These are phyloP conservation scores for Phytophthora sp. DNA, from an alignment of 352 stramenopile genomes.

Conservation along the genomic window DNA sequence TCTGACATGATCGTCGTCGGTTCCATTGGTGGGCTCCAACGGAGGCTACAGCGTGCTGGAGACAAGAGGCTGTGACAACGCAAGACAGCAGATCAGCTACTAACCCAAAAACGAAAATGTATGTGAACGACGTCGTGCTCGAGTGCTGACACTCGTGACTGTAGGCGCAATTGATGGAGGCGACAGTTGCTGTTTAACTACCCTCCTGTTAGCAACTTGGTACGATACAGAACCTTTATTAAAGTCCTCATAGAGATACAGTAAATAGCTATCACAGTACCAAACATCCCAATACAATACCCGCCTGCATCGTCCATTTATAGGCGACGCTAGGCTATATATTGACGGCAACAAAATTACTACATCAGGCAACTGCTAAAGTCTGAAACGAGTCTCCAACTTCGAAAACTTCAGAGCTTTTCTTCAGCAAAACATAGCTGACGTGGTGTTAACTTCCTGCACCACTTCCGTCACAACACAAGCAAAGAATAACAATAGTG, in stretches of 20 bases:
- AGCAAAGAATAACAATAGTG: slow-evolving; percentile 1
- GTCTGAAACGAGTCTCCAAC: too few species aligned
- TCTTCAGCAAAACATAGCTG: too few species aligned
- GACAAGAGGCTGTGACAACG: slow-evolving; percentile 13
- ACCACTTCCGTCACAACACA: not conserved
- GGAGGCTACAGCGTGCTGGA: slow-evolving; percentile 2
- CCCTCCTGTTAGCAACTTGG: slow-evolving; percentile 33
- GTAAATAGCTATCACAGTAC: too few species aligned
- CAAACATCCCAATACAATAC: slow-evolving; percentile 41
- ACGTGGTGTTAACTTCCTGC: not conserved
- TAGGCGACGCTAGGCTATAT: not conserved
- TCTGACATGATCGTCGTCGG: slow-evolving; percentile 29
- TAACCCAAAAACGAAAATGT: slow-evolving; percentile 39
- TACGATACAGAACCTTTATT: slow-evolving; percentile 32
- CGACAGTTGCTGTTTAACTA: not conserved
- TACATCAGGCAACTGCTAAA: not conserved
- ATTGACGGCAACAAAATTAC: not conserved
- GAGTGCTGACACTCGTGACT: slow-evolving; percentile 13
- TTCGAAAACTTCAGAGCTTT: too few species aligned
- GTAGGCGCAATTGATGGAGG: slow-evolving; percentile 35
- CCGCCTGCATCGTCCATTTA: slow-evolving; percentile 11
- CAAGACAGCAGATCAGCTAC: slow-evolving; percentile 25
- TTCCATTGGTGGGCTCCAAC: slow-evolving; percentile 17
- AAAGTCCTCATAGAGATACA: slow-evolving; percentile 26
- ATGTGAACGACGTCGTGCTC: slow-evolving; percentile 26